A percentile compares a stretch with the other conserved stretches of the same genome.
Conservation (phyloP, 2,329 filamentous ascomycete genomes). For the Ascochyta lentis region DNA sequence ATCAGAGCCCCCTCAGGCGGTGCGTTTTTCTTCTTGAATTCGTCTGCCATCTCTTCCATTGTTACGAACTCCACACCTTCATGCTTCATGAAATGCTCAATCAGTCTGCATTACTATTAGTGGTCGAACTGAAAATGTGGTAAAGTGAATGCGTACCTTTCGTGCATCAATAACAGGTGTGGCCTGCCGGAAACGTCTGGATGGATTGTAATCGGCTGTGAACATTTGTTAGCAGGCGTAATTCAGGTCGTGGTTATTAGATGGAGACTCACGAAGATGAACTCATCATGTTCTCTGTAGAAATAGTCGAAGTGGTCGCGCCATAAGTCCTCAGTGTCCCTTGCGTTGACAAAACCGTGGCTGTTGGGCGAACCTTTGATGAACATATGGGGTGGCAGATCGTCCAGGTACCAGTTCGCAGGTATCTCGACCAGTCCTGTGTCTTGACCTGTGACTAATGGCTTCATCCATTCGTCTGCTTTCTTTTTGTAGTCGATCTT, state of each 20-base stretch:
- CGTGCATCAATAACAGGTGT: slow-evolving; percentile 75
- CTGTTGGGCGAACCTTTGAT: slow-evolving; percentile 69
- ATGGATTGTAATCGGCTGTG: slow-evolving; percentile 72
- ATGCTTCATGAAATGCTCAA: slow-evolving; percentile 71
- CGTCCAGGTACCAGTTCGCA: slow-evolving; percentile 67
- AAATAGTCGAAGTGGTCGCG: slow-evolving; percentile 74
- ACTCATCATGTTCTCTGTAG: slow-evolving; percentile 77
- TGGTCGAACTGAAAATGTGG: not conserved
- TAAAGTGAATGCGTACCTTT: slow-evolving; percentile 56
- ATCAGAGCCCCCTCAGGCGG: slow-evolving; percentile 65
- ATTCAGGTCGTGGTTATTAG: slow-evolving; percentile 48
- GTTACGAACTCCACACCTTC: slow-evolving; percentile 71
- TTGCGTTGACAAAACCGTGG: slow-evolving; percentile 64
- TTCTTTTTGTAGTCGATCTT: slow-evolving; percentile 71
- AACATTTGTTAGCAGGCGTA: not conserved
- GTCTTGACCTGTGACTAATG: slow-evolving; percentile 63
- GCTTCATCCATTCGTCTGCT: slow-evolving; percentile 71
- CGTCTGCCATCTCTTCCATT: slow-evolving; percentile 73
- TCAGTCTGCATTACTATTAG: slow-evolving; percentile 53
- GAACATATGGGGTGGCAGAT: slow-evolving; percentile 70
- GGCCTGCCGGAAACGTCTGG: slow-evolving; percentile 70
- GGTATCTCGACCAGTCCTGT: slow-evolving; percentile 73
- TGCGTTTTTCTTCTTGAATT: slow-evolving; percentile 71
- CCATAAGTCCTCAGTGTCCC: slow-evolving; percentile 70
- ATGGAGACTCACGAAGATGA: slow-evolving; percentile 64